Conservation (phyloP, 352 stramenopile species). For the Pythium myriotylum region DNA sequence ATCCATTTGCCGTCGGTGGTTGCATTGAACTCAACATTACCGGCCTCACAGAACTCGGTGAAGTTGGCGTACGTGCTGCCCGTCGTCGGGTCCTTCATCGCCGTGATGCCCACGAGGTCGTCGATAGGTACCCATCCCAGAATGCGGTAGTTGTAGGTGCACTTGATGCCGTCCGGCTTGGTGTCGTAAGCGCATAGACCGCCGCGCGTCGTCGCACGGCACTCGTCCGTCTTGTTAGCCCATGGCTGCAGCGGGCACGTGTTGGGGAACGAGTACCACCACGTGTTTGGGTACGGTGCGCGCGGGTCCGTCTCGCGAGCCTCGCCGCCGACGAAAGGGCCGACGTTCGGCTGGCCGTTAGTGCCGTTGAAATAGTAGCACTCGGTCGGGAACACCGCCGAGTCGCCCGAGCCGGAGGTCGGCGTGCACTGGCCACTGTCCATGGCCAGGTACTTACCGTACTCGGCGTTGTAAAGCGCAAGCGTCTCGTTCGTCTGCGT, state of each 20-base stretch:
- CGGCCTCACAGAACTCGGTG: slow-evolving; percentile 63
- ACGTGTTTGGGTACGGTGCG: slow-evolving; percentile 73
- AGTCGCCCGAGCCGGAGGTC: slow-evolving; percentile 27
- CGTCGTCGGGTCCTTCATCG: slow-evolving; percentile 41
- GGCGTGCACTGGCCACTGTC: slow-evolving; percentile 68
- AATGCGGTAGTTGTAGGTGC: slow-evolving; percentile 76
- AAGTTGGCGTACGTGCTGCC: slow-evolving; percentile 55
- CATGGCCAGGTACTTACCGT: slow-evolving; percentile 71
- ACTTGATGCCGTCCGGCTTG: slow-evolving; percentile 59
- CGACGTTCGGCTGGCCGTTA: slow-evolving; percentile 59
- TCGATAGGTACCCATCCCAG: slow-evolving; percentile 73
- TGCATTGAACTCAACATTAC: slow-evolving; percentile 62
- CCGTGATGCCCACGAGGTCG: slow-evolving; percentile 77
- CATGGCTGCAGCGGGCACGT: slow-evolving; percentile 46
- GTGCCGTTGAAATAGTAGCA: slow-evolving; percentile 82
- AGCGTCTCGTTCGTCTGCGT: slow-evolving; percentile 80
- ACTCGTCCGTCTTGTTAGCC: slow-evolving; percentile 46
- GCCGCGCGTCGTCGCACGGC: slow-evolving; percentile 35
- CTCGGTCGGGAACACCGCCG: slow-evolving; percentile 41
- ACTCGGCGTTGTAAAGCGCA: slow-evolving; percentile 68
- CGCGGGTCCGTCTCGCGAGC: slow-evolving; percentile 51
- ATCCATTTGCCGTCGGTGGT: slow-evolving; percentile 38
- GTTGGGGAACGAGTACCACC: slow-evolving; percentile 87
- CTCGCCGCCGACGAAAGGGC: slow-evolving; percentile 66
- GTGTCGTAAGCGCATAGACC: slow-evolving; percentile 52